Base-by-base conservation (phyloP, 2,329 filamentous ascomycete genomes). In the Aspergillus pseudonomiae region DNA sequence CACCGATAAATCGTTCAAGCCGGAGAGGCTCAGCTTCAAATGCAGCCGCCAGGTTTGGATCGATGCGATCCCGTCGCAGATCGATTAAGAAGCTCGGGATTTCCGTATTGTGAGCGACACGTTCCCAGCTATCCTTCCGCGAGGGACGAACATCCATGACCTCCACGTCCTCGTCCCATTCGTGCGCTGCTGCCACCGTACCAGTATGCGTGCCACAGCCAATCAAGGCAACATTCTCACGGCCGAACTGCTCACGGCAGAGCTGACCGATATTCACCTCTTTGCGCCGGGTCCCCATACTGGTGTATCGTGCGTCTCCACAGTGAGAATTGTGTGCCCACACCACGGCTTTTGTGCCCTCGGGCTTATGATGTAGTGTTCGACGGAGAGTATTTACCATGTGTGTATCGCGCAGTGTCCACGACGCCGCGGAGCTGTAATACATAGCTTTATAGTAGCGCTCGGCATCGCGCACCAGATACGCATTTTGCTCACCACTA, bases 271-370 rank as follows among this genome's bases (percentile, higher is more conserved):
- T 75, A 65, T 85, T 86, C 55, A 84, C 69, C 69, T 85, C 81
- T 9, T 78, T 78, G 21, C 77, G 72, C 3, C 74, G 69, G 39
- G 69, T 73, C 11, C 82, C 80, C 83, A 84, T 84, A 60, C 78
- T 80, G 6, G 82, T 85, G 39, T 78, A 80, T 19, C 83, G 77
- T n/a, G 83, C 83, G 66, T 86, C 84, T n/a, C 83, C 84, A 12
- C 84, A 71, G 57, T 86, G 84, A 57, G 79, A 83, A 63, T 84
- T 85, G 66, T 85, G 83, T 30, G 84, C 83, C 83, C 83, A 86
- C 12, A 86, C 80, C 5, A 85, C 78, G 0, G 81, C 82, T 63
- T 84, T 85, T 12, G 73, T 73, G 1, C 74, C 71, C 1, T 71
- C 58, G 1, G 75, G 74, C 39, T 79, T 79, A 60, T 78, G 74